These are phyloP conservation scores for Hortiboletus flavorubellus DNA, from an alignment of 768 basidiomycete genomes.

Conservation along the genomic window DNA sequence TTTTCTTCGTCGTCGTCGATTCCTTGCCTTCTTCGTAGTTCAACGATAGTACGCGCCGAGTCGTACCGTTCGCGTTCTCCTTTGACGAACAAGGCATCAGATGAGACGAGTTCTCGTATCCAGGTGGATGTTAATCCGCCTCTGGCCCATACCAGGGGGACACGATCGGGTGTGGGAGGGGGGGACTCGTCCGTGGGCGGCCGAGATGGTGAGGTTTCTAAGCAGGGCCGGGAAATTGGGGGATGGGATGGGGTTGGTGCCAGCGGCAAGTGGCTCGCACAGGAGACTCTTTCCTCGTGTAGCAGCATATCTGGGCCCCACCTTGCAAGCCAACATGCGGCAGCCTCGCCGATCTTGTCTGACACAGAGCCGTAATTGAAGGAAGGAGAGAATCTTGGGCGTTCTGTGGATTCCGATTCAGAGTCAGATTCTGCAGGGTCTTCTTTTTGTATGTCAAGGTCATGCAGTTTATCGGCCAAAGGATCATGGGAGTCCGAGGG, in stretches of 20 bases:
- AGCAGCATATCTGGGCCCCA: slow-evolving; percentile 83
- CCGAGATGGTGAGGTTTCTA: slow-evolving; percentile 29
- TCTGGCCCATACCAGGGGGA: slow-evolving; percentile 67
- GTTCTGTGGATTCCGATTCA: slow-evolving; percentile 24
- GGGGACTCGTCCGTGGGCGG: slow-evolving; percentile 16
- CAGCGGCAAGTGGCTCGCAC: slow-evolving; percentile 12
- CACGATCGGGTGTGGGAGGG: slow-evolving; percentile 12
- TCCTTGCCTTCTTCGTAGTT: slow-evolving; percentile 60
- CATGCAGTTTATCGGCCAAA: slow-evolving; percentile 30
- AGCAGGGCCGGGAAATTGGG: slow-evolving; percentile 23
- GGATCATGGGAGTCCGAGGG: slow-evolving; percentile 18
- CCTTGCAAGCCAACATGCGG: slow-evolving; percentile 80
- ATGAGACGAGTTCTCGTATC: slow-evolving; percentile 69
- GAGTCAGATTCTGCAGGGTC: slow-evolving; percentile 35
- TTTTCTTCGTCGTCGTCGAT: slow-evolving; percentile 60
- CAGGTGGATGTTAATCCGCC: slow-evolving; percentile 72
- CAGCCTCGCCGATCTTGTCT: slow-evolving; percentile 89
- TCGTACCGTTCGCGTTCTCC: slow-evolving; percentile 80
- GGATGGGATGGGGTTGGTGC: slow-evolving; percentile 19
- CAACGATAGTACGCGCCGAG: slow-evolving; percentile 70
- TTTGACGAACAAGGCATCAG: slow-evolving; percentile 76
- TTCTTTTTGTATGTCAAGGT: slow-evolving; percentile 36
- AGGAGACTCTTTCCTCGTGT: slow-evolving; percentile 46
- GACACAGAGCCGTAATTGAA: slow-evolving; percentile 86
- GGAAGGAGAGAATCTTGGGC: slow-evolving; percentile 29